Conservation (phyloP, 2,329 filamentous ascomycete genomes). For the Arthrobotrys musiformis region DNA sequence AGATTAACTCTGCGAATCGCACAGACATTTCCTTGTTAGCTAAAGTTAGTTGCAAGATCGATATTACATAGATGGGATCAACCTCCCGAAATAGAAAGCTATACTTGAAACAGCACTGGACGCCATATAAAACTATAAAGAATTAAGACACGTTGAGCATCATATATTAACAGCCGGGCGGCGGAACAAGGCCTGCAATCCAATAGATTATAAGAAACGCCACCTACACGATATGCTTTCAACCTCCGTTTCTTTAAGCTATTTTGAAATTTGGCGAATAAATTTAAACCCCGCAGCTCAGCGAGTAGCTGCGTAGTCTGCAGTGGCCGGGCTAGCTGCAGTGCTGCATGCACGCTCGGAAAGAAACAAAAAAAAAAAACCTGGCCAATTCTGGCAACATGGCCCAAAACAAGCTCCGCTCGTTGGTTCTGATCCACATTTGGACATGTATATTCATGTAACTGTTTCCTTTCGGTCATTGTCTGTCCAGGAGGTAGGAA, state of each 20-base stretch:
- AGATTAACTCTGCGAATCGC: conserved; percentile 13
- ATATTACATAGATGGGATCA: neutral
- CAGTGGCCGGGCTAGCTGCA: too few relatives aligned
- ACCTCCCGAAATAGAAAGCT: neutral
- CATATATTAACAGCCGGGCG: conserved; percentile 27
- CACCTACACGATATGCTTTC: conserved; percentile 12
- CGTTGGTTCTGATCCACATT: neutral
- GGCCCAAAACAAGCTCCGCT: conserved; percentile 1
- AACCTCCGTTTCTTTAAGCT: conserved; percentile 25
- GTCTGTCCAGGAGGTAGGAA: conserved; percentile 6
- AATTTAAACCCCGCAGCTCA: conserved; percentile 1
- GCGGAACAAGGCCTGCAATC: conserved; percentile 44
- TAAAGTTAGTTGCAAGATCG: neutral
- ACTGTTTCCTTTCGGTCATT: conserved; percentile 9
- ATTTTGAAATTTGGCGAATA: conserved; percentile 22
- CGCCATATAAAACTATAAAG: neutral
- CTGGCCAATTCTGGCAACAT: neutral
- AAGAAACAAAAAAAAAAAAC: neutral
- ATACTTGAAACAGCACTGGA: conserved; percentile 23
- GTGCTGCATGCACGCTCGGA: conserved; percentile 10
- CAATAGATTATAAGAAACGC: conserved; percentile 9
- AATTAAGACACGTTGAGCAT: conserved; percentile 24
- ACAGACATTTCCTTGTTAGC: neutral
- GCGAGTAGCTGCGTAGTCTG: too few relatives aligned
- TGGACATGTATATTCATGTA: conserved; percentile 23